phyloP scores from a whole-genome alignment of 208 protist genomes.

The Wallacemonas sp. region DNA sequence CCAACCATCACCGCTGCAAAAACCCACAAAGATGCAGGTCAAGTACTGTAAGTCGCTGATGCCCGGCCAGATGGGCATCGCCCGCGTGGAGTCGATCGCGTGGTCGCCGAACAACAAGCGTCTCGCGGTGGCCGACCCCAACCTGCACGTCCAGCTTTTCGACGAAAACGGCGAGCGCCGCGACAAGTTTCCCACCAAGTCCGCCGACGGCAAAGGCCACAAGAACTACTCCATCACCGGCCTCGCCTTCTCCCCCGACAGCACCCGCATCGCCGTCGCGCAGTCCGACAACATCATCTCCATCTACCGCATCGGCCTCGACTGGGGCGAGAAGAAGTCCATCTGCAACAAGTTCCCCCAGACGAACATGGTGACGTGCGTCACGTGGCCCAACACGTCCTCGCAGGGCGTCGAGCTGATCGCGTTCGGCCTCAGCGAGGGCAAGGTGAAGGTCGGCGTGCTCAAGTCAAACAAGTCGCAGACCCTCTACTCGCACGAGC shows the following conservation, averaged over 20 bases:
- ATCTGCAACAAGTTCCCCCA: conserved; percentile 98
- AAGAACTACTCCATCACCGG: conserved; percentile 90
- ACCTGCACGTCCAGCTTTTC: conserved; percentile 92
- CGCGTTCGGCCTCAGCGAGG: conserved; percentile 94
- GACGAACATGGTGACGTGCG: conserved; percentile 86
- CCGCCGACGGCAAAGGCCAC: conserved; percentile 85
- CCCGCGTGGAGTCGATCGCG: conserved; percentile 89
- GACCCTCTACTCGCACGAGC: conserved; percentile 92
- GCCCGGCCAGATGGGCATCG: conserved; percentile 63
- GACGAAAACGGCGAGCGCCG: conserved; percentile 94
- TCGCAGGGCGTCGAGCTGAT: conserved; percentile 93
- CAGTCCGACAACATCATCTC: conserved; percentile 97
- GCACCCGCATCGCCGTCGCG: conserved; percentile 93
- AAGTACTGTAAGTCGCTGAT: conserved; percentile 92
- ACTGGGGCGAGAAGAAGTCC: conserved; percentile 97
- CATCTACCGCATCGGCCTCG: conserved; percentile 96
- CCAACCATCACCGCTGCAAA: neutral
- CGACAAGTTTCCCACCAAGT: conserved; percentile 95
- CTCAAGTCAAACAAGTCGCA: conserved; percentile 94
- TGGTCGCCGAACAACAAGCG: conserved; percentile 96
- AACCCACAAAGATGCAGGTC: conserved; percentile 85
- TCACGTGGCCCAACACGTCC: conserved; percentile 91
- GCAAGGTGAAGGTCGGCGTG: conserved; percentile 94
- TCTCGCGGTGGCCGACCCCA: conserved; percentile 89
- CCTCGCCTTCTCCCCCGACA: conserved; percentile 97